These are phyloP conservation scores for Penicillium sp. DNA, from an alignment of 2,329 filamentous ascomycete species.

Conservation along the genomic window DNA sequence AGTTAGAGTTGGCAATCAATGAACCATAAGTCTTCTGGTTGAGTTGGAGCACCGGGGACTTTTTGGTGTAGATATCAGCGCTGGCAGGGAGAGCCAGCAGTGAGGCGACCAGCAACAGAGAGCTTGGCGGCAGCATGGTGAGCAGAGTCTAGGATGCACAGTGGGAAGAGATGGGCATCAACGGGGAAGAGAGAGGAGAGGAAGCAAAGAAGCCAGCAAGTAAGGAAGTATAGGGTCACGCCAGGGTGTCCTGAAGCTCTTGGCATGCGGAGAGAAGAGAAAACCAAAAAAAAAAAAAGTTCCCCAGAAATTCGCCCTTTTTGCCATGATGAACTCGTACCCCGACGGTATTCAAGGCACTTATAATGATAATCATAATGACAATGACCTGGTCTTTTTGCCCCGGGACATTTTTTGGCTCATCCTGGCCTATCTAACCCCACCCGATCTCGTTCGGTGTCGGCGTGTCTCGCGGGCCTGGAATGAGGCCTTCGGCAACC, in stretches of 20 bases:
- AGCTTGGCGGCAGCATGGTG: conserved; percentile 45
- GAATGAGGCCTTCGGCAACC: conserved; percentile 55
- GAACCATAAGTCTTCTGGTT: conserved; percentile 77
- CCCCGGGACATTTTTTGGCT: conserved; percentile 65
- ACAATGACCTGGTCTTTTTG: conserved; percentile 40
- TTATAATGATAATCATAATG: not conserved
- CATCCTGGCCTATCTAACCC: conserved; percentile 54
- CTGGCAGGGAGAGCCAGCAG: conserved; percentile 68
- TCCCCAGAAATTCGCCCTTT: not conserved
- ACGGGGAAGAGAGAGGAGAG: not conserved
- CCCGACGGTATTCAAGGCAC: not conserved
- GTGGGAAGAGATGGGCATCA: not conserved
- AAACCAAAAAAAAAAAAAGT: conserved; percentile 20
- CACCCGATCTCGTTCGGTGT: conserved; percentile 56
- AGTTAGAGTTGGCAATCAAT: conserved; percentile 84
- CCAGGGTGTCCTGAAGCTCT: conserved; percentile 49
- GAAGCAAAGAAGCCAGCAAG: not conserved
- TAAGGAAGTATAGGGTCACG: too few relatives aligned
- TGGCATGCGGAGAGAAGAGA: conserved; percentile 35
- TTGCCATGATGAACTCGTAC: too few relatives aligned
- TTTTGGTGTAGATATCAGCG: conserved; percentile 81
- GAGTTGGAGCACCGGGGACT: conserved; percentile 83
- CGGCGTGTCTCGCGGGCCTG: conserved; percentile 58
- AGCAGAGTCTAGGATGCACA: not conserved
- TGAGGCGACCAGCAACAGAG: conserved; percentile 58